Evolutionary conservation across 306 rosid species (phyloP).

Genomic region (Trifolium dubium): DNA sequence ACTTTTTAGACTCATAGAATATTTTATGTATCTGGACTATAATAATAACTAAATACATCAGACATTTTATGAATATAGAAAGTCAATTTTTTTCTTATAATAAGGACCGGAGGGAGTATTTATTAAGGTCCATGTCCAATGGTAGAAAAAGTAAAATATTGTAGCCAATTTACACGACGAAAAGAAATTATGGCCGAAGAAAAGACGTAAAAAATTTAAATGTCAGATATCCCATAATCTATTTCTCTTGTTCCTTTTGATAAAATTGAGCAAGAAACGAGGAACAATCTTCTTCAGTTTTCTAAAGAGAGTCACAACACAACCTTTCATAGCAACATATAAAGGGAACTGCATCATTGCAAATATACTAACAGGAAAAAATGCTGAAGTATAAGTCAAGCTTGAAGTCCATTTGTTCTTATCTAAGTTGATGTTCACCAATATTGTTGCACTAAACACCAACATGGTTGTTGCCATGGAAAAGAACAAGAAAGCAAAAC

Average conservation of each 20-base stretch:
- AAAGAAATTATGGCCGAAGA: too few relatives aligned
- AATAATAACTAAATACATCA: too few relatives aligned
- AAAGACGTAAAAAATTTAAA: not conserved
- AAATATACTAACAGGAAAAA: constrained; percentile 47
- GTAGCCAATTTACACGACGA: too few relatives aligned
- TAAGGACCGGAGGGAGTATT: not conserved
- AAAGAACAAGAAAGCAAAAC: constrained; percentile 47
- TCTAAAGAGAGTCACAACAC: not conserved
- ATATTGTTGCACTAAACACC: constrained; percentile 44
- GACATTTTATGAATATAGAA: too few relatives aligned
- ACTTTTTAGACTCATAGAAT: too few relatives aligned
- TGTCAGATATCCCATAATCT: constrained; percentile 26
- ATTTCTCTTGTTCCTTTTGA: constrained; percentile 19
- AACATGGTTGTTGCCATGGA: constrained; percentile 53
- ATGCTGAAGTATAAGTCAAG: constrained; percentile 40
- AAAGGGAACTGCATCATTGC: constrained; percentile 48
- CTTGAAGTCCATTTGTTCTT: constrained; percentile 40
- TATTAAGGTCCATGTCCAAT: not conserved
- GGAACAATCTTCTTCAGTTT: constrained; percentile 42
- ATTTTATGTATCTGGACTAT: too few relatives aligned
- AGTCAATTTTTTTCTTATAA: too few relatives aligned
- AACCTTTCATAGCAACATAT: constrained; percentile 37
- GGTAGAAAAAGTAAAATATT: too few relatives aligned
- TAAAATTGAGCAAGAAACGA: constrained; percentile 35
- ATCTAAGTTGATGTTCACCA: constrained; percentile 41